phyloP scores from a whole-genome alignment of 345 rosid species.

The Aethionema arabicum region DNA sequence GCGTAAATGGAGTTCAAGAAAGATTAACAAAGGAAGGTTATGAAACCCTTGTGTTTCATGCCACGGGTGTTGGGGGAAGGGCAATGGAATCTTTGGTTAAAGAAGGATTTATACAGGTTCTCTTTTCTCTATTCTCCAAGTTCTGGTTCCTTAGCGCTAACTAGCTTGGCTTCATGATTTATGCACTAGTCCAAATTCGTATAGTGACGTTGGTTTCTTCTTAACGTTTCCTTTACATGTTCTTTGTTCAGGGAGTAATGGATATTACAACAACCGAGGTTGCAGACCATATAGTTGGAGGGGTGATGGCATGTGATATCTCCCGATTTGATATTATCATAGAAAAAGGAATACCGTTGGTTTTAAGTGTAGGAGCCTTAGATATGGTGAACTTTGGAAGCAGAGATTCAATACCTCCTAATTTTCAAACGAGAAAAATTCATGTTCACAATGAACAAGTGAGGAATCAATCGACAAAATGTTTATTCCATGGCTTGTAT shows the following conservation, averaged over 20 bases:
- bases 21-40: constrained; percentile 63
- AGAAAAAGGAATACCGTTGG: constrained; percentile 81
- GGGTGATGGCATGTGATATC: constrained; percentile 90
- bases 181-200: background rate
- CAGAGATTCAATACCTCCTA: constrained; percentile 67
- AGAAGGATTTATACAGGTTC: constrained; percentile 82
- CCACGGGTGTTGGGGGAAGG: constrained; percentile 92
- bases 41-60: constrained; percentile 91
- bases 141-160: background rate
- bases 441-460: constrained; percentile 87
- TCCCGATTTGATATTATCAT: constrained; percentile 74
- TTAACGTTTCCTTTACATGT: background rate
- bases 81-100: constrained; percentile 87
- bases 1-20: constrained; percentile 67
- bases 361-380: constrained; percentile 86
- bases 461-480: constrained; percentile 1
- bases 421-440: constrained; percentile 63
- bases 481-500: constrained; percentile 4
- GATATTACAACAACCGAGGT: constrained; percentile 93
- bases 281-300: constrained; percentile 89
- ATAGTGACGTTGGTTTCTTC: constrained; percentile 10
- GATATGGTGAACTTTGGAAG: constrained; percentile 96
- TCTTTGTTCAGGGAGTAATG: constrained; percentile 61
- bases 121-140: background rate
- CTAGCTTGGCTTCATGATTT: constrained; percentile 15